These are phyloP conservation scores for Arthrobotrys sphaeroides DNA, from an alignment of 2,329 filamentous ascomycete genomes.

Conservation along the genomic window DNA sequence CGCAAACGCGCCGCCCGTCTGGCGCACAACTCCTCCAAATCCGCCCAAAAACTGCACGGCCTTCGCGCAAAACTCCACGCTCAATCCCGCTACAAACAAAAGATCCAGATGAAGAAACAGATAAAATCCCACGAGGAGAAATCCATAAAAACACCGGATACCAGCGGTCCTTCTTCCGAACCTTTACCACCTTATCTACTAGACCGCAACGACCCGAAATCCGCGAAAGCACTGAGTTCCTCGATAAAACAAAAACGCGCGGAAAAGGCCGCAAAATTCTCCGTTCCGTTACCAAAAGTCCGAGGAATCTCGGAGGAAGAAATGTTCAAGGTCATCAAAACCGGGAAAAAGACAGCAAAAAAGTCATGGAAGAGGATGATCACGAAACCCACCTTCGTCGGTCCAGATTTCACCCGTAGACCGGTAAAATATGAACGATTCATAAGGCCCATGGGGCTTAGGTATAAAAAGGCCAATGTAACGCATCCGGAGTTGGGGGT, in stretches of 20 bases:
- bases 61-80: constrained; percentile 92
- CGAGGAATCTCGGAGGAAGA: constrained; percentile 93
- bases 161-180: constrained; percentile 80
- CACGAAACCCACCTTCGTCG: constrained; percentile 88
- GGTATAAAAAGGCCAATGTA: constrained; percentile 68
- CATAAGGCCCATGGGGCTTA: constrained; percentile 71
- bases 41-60: constrained; percentile 92
- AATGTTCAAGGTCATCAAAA: constrained; percentile 97
- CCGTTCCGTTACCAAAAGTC: constrained; percentile 91
- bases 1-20: constrained; percentile 90
- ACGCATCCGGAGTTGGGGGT: constrained; percentile 81
- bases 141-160: constrained; percentile 85
- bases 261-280: constrained; percentile 93
- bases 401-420: constrained; percentile 84
- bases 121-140: constrained; percentile 96
- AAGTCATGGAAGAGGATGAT: constrained; percentile 75
- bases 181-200: constrained; percentile 93
- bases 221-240: constrained; percentile 66
- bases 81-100: constrained; percentile 93
- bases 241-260: constrained; percentile 85
- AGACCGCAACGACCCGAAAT: constrained; percentile 76
- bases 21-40: constrained; percentile 84
- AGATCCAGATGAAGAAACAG: constrained; percentile 96
- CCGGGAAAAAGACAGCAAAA: constrained; percentile 91
- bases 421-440: constrained; percentile 82